Percentiles rank a stretch among this genome's conserved stretches.
phyloP scores from a whole-genome alignment of 1,284 basidiomycete species.

The Polyporus tsugae region DNA sequence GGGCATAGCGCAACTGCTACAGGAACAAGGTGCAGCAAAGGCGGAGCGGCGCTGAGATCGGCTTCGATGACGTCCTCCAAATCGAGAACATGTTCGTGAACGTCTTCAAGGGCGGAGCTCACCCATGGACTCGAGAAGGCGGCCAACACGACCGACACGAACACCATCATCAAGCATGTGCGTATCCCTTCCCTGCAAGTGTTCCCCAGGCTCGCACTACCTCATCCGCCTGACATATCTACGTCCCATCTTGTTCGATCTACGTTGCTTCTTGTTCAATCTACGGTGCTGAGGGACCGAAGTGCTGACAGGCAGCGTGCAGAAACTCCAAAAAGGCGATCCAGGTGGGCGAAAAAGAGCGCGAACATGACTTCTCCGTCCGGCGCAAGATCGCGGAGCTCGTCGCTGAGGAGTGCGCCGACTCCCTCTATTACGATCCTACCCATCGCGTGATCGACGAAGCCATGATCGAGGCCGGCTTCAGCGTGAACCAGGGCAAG shows the following conservation, averaged over 20 bases:
- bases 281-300: too few species aligned
- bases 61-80: conserved; percentile 95
- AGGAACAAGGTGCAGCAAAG: conserved; percentile 99
- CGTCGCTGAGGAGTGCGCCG: conserved; percentile 95
- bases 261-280: not conserved
- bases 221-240: not conserved
- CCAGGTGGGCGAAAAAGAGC: conserved; percentile 97
- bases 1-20: conserved; percentile 65
- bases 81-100: conserved; percentile 97
- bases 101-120: conserved; percentile 90
- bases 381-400: conserved; percentile 94
- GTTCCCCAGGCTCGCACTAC: not conserved
- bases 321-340: conserved; percentile 98
- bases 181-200: conserved; percentile 25
- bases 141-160: conserved; percentile 81
- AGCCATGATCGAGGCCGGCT: conserved; percentile 95
- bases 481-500: conserved; percentile 89
- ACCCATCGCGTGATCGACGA: conserved; percentile 98
- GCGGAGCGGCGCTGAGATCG: conserved; percentile 92
- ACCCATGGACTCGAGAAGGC: conserved; percentile 93
- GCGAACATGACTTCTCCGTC: conserved; percentile 88
- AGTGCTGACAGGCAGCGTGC: not conserved
- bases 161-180: conserved; percentile 87
- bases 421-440: conserved; percentile 90
- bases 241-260: not conserved